Evolutionary conservation across 2,329 filamentous ascomycete genomes (phyloP).

Genomic region (Alternaria arborescens): DNA sequence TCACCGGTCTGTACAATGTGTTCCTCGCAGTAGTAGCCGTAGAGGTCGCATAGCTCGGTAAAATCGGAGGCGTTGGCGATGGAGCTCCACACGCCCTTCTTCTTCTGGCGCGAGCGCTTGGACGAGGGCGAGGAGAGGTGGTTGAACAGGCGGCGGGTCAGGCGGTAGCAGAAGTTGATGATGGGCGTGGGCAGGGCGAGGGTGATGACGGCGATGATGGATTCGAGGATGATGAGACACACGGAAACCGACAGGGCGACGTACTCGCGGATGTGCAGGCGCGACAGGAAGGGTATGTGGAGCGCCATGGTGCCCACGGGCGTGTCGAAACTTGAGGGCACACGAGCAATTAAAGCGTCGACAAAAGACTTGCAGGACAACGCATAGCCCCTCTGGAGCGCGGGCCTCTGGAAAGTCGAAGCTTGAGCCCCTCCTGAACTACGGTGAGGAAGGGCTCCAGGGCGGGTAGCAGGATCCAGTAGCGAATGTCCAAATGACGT

Average conservation of each 20-base stretch:
- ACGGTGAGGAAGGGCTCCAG: conserved; percentile 5
- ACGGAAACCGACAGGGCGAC: conserved; percentile 85
- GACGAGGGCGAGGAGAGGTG: conserved; percentile 74
- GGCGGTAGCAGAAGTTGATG: conserved; percentile 81
- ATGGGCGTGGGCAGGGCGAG: conserved; percentile 84
- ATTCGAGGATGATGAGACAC: conserved; percentile 81
- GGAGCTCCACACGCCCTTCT: conserved; percentile 76
- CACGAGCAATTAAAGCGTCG: conserved; percentile 8
- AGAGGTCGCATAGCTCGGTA: conserved; percentile 88
- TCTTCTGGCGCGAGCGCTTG: conserved; percentile 72
- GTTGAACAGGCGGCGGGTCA: conserved; percentile 85
- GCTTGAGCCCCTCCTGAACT: conserved; percentile 4
- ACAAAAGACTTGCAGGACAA: conserved; percentile 5
- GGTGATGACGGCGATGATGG: conserved; percentile 83
- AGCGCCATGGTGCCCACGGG: conserved; percentile 52
- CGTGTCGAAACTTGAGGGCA: not conserved
- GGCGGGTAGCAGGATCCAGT: too few species aligned
- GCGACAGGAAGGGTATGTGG: conserved; percentile 69
- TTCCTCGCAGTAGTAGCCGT: conserved; percentile 93
- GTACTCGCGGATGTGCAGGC: conserved; percentile 76
- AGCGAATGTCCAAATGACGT: conserved; percentile 12
- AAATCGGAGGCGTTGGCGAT: conserved; percentile 91
- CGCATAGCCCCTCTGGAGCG: conserved; percentile 16
- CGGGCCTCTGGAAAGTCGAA: conserved; percentile 11
- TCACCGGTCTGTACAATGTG: conserved; percentile 95